Percentiles rank a stretch among this genome's conserved stretches.
Evolutionary conservation across 768 basidiomycete species (phyloP).

Genomic region (Termitomyces sp.): DNA sequence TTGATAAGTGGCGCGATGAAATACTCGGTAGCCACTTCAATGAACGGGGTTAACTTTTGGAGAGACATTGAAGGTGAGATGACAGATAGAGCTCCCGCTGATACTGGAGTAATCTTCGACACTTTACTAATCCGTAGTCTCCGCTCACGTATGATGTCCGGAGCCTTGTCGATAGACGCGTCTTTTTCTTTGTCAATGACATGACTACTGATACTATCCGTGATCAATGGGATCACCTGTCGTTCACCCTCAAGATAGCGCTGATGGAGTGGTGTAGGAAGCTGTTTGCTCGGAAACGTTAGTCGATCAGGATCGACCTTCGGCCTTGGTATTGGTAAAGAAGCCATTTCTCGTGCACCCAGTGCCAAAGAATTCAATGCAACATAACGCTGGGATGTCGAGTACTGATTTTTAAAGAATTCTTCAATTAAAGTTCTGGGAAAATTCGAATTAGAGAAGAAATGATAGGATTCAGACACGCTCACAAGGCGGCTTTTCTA

Average conservation of each 20-base stretch:
- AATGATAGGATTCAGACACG: constrained; percentile 11
- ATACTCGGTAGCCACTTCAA: constrained; percentile 75
- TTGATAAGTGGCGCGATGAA: constrained; percentile 90
- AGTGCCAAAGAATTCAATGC: constrained; percentile 85
- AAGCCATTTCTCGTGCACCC: constrained; percentile 78
- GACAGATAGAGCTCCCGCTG: not conserved
- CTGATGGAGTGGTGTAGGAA: constrained; percentile 68
- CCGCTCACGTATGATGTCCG: constrained; percentile 68
- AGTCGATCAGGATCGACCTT: constrained; percentile 24
- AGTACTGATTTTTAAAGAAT: constrained; percentile 93
- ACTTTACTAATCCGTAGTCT: constrained; percentile 59
- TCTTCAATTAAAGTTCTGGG: constrained; percentile 79
- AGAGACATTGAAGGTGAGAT: constrained; percentile 2
- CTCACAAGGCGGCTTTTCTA: constrained; percentile 75
- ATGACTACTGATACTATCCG: constrained; percentile 56
- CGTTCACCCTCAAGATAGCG: constrained; percentile 51
- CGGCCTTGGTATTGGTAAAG: constrained; percentile 35
- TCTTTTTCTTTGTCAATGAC: constrained; percentile 62
- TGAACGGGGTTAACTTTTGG: constrained; percentile 38
- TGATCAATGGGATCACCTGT: constrained; percentile 46
- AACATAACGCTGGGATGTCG: constrained; percentile 75
- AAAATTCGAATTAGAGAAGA: not conserved
- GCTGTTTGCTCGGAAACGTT: constrained; percentile 76
- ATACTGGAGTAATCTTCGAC: constrained; percentile 40
- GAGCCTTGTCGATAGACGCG: constrained; percentile 47